A percentile compares a stretch with the other conserved stretches of the same genome.
phyloP scores from a whole-genome alignment of 495 filamentous ascomycete genomes.

The Neurospora sp. region DNA sequence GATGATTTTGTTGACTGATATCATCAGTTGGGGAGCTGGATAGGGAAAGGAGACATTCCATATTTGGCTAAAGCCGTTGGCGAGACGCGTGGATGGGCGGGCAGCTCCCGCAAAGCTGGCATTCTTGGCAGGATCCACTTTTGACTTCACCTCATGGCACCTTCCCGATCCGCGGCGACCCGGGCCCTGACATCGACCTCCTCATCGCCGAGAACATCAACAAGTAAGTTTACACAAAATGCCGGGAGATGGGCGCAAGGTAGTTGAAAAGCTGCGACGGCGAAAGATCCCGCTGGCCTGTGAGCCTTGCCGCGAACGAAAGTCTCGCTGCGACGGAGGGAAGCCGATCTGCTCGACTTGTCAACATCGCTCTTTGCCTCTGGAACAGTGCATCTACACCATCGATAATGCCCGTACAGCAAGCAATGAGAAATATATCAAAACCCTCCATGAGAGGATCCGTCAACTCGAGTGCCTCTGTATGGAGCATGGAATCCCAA shows the following conservation, averaged over 20 bases:
- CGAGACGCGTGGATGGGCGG: background rate
- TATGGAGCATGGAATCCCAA: slow-evolving; percentile 19
- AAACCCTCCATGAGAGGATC: slow-evolving; percentile 27
- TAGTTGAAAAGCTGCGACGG: background rate
- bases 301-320: slow-evolving; percentile 33
- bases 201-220: background rate
- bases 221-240: background rate
- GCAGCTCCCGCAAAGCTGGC: background rate
- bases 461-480: slow-evolving; percentile 28
- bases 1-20: background rate
- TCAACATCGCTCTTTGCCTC: slow-evolving; percentile 21
- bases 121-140: background rate
- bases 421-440: slow-evolving; percentile 31
- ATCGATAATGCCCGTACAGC: slow-evolving; percentile 25
- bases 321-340: slow-evolving; percentile 32
- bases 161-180: background rate
- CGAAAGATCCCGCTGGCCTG: slow-evolving; percentile 21
- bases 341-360: slow-evolving; percentile 39
- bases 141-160: background rate
- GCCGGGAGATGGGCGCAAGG: background rate
- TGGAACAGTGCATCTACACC: slow-evolving; percentile 30
- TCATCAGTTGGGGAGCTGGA: background rate
- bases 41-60: too few species aligned
- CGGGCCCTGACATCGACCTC: background rate
- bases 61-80: background rate